phyloP scores from a whole-genome alignment of 768 basidiomycete species.

The Boletus rex-veris region DNA sequence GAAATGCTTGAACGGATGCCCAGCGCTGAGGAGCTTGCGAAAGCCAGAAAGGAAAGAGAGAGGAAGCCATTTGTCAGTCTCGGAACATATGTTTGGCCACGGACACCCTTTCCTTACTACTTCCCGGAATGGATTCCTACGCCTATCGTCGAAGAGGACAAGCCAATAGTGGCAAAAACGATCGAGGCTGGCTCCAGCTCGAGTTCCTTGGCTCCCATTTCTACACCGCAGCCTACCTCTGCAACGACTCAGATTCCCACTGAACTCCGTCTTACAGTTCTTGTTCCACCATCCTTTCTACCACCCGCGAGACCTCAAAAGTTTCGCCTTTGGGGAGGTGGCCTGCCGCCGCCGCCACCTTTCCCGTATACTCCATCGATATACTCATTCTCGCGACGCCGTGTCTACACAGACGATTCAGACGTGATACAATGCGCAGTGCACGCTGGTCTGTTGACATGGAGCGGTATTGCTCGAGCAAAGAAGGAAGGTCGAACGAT shows the following conservation, averaged over 20 bases:
- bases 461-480: constrained; percentile 40
- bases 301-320: constrained; percentile 50
- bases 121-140: constrained; percentile 34
- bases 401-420: constrained; percentile 77
- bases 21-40: constrained; percentile 32
- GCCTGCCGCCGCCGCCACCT: constrained; percentile 42
- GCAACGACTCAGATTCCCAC: constrained; percentile 21
- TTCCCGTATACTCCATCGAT: constrained; percentile 26
- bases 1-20: constrained; percentile 32
- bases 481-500: constrained; percentile 38
- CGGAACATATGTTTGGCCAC: constrained; percentile 30
- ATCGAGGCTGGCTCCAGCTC: constrained; percentile 26
- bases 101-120: constrained; percentile 33
- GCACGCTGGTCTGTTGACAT: constrained; percentile 54
- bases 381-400: constrained; percentile 36
- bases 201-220: constrained; percentile 23
- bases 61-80: constrained; percentile 29
- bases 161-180: constrained; percentile 16
- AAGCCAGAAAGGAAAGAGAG: constrained; percentile 28
- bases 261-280: constrained; percentile 43
- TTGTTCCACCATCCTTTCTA: constrained; percentile 58
- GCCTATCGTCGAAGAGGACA: constrained; percentile 25
- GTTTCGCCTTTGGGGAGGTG: constrained; percentile 72
- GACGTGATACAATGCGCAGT: constrained; percentile 67
- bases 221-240: constrained; percentile 6